phyloP scores from a whole-genome alignment of 2,329 filamentous ascomycete genomes.

The Coleophoma crateriformis region DNA sequence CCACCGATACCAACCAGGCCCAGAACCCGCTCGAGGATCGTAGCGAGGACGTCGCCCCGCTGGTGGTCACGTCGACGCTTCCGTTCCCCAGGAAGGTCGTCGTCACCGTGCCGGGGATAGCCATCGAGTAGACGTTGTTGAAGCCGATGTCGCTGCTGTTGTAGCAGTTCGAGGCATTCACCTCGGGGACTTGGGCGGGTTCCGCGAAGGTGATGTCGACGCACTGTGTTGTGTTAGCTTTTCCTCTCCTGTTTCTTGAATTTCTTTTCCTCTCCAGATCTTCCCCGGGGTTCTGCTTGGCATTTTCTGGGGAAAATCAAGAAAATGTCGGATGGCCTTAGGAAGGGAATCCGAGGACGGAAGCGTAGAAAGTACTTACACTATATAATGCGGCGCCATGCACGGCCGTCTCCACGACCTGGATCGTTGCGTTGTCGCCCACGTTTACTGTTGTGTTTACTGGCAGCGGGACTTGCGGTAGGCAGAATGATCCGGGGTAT shows the following conservation, averaged over 20 bases:
- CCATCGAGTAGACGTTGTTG: slow-evolving; percentile 69
- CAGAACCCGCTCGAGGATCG: no score
- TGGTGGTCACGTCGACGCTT: no score
- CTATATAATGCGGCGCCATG: slow-evolving; percentile 73
- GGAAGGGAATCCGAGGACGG: no score
- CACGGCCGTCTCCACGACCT: slow-evolving; percentile 75
- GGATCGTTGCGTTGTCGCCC: slow-evolving; percentile 89
- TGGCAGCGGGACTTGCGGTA: slow-evolving; percentile 85
- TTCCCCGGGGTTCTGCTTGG: no score
- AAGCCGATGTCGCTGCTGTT: slow-evolving; percentile 77
- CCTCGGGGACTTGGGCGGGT: slow-evolving; percentile 66
- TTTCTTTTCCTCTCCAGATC: no score
- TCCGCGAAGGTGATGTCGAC: slow-evolving; percentile 91
- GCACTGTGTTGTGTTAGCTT: slow-evolving; percentile 50
- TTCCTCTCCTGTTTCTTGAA: neutral
- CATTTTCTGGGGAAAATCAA: no score
- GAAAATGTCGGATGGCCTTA: no score
- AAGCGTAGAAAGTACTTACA: slow-evolving; percentile 16
- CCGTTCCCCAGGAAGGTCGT: neutral
- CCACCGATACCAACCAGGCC: no score
- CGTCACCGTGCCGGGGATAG: slow-evolving; percentile 14
- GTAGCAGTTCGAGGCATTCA: slow-evolving; percentile 79
- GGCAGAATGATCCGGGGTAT: slow-evolving; percentile 84
- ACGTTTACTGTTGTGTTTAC: slow-evolving; percentile 62
- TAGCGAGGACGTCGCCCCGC: no score